Evolutionary conservation across 2,329 filamentous ascomycete genomes (phyloP).

Genomic region (Fusarium concolor): DNA sequence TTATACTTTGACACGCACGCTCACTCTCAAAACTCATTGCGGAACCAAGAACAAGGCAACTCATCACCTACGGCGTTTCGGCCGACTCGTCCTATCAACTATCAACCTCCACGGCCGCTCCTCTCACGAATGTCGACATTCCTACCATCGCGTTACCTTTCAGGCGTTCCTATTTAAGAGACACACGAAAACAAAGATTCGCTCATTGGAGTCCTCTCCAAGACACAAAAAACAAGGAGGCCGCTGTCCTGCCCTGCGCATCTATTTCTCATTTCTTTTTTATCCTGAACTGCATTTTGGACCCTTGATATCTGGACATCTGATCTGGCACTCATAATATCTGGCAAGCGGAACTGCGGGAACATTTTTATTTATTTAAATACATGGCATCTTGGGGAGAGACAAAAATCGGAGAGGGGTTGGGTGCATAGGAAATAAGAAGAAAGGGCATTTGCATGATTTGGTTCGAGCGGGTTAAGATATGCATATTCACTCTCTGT

Average conservation of each 20-base stretch:
- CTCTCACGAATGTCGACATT: slow-evolving; percentile 3
- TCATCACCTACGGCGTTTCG: slow-evolving; percentile 6
- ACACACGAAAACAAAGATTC: slow-evolving; percentile 17
- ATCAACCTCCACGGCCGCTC: slow-evolving; percentile 4
- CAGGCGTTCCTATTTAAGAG: slow-evolving; percentile 18
- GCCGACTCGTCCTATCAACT: slow-evolving; percentile 10
- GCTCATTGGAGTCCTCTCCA: slow-evolving; percentile 5
- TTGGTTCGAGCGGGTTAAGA: slow-evolving; percentile 19
- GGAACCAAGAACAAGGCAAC: slow-evolving; percentile 2
- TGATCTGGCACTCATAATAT: slow-evolving; percentile 7
- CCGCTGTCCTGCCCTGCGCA: not conserved
- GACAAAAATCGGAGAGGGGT: slow-evolving; percentile 5
- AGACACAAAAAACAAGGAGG: not conserved
- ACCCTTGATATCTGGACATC: not conserved
- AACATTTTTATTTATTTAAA: not conserved
- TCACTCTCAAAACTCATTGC: slow-evolving; percentile 3
- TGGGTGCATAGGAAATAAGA: not conserved
- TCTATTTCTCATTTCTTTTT: not conserved
- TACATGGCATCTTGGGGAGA: slow-evolving; percentile 23
- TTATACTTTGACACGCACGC: slow-evolving; percentile 11
- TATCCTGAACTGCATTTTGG: slow-evolving; percentile 2
- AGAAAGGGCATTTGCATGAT: slow-evolving; percentile 16
- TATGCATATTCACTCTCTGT: slow-evolving; percentile 30
- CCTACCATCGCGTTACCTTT: slow-evolving; percentile 14
- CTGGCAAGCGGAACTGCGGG: slow-evolving; percentile 17